Base-by-base conservation (phyloP, 306 rosid species). In the Potentilla sterilis region DNA sequence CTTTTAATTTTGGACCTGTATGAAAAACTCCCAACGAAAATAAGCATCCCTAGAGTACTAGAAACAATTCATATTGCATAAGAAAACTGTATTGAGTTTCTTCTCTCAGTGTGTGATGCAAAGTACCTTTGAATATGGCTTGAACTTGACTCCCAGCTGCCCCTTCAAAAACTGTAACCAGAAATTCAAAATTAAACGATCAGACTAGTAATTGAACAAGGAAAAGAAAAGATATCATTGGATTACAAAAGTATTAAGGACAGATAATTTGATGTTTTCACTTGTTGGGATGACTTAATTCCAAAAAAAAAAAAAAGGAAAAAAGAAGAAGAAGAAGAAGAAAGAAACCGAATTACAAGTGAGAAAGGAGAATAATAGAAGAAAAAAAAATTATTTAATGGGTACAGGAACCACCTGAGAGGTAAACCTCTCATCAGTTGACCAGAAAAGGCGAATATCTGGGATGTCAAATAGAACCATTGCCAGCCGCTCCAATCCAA, bases 391-490 rank as follows among this genome's bases (percentile, higher is more conserved):
- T 57, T 67, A 63, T 24, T 57, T 61, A 81, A 72, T 74, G 51
- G 40, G 65, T 63, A 73, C 41, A 74, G 70, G 69, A 85, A 72
- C 52, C 78, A 95, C 97, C 99, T 95, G 99, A 68, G 97, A 92
- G 77, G 97, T 90, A 78, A 95, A 95, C 71, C 99, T 85, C 81
- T 95, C 96, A 66, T 95, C 99, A 47, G 70, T 77, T 75, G 97
- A 88, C 97, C 99, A 95, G 82, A 95, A 95, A 73, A 95, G 88
- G 34, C 97, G 97, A 79, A 95, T 92, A 84, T 95, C 97, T 9
- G 97, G 97, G 78, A 95, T 95, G 80, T 90, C 97, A 89, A 95
- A 95, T 61, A 95, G 87, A 85, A 95, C 93, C 99, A 95, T 95
- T 32, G 99, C 99, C 58, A 95, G 85, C 80, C 97, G 86, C 85